Evolutionary conservation across 345 rosid species (phyloP), one percentile per base, ranked within the genome.

Genomic region (Kandelia obovata): DNA sequence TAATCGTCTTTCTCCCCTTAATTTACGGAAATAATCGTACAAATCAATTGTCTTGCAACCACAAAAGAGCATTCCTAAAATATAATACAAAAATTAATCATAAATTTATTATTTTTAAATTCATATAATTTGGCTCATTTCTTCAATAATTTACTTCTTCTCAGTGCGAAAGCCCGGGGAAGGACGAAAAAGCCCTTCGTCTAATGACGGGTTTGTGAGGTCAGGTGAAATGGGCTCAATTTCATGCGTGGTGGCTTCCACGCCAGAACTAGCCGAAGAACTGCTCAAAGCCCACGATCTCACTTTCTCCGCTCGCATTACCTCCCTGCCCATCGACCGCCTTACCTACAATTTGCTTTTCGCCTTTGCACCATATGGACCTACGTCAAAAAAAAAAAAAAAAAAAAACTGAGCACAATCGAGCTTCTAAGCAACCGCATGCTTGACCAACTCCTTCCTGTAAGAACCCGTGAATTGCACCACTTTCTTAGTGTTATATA

Each of bases 271-370:
- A 2, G 78, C 84, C 0, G 60, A 63, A 49, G 78, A 81, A 69
- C 67, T 81, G 11, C 77, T 83, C 43, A 79, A 77, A 60, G 64
- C 76, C 0, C 21, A 81, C 32, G 84, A 83, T 23, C 66, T 69
- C 63, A 63, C 39, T 2, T 83, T 83, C 74, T 31, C 78, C 4
- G 32, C 74, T 1, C 79, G 87, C 2, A 66, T 26, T 3, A 74
- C 65, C 64, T 20, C 65, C 53, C 57, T 71, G 0, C 81, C 84
- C 75, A 76, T 81, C 13, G 67, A 71, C 16, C 60, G 64, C 62
- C 81, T 83, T 28, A 81, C 83, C 2, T 83, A 83, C 70, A 58
- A 35, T 67, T 70, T 79, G 46, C 74, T 84, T 5, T 77, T 83
- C 9, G 81, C 83, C 16, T 78, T 81, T 51, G 67, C 81, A 0